phyloP scores from a whole-genome alignment of 2,329 filamentous ascomycete species.

The Alternaria sp. region DNA sequence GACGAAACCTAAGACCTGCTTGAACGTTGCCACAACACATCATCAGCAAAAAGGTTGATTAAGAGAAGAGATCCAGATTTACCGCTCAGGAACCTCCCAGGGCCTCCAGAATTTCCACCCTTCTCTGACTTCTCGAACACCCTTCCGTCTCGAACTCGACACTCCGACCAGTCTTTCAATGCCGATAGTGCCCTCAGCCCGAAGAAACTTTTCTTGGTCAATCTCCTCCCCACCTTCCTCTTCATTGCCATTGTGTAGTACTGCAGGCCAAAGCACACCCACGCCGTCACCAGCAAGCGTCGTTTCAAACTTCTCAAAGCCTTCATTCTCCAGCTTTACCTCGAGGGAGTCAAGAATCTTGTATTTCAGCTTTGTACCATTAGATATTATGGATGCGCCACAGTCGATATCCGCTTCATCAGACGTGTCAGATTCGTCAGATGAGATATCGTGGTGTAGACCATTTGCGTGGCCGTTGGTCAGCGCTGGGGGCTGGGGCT shows the following conservation, averaged over 20 bases:
- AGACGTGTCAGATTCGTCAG: conserved; percentile 37
- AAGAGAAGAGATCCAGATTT: background rate
- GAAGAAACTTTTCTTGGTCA: conserved; percentile 86
- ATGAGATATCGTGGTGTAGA: conserved; percentile 28
- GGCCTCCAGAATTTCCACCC: conserved; percentile 55
- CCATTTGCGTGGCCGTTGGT: conserved; percentile 57
- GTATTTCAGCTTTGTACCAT: conserved; percentile 46
- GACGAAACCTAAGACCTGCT: conserved; percentile 2
- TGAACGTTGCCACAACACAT: conserved; percentile 5
- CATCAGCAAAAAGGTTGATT: background rate
- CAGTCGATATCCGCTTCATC: conserved; percentile 39
- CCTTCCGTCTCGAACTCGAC: conserved; percentile 35
- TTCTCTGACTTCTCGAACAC: conserved; percentile 46
- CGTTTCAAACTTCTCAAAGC: conserved; percentile 86
- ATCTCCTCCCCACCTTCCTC: conserved; percentile 91
- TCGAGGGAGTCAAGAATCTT: conserved; percentile 68
- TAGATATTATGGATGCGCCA: conserved; percentile 43
- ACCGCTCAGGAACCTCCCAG: conserved; percentile 38
- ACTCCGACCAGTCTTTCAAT: conserved; percentile 90
- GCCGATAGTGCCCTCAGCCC: conserved; percentile 82
- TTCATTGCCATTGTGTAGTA: conserved; percentile 83
- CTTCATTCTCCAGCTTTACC: conserved; percentile 63
- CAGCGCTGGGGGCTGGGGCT: conserved; percentile 62
- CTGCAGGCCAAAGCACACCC: conserved; percentile 91
- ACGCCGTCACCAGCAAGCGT: conserved; percentile 93